Evolutionary conservation across 2,329 filamentous ascomycete genomes (phyloP), one percentile per base, ranked within the genome.

Genomic region (Scytalidium lignicola): DNA sequence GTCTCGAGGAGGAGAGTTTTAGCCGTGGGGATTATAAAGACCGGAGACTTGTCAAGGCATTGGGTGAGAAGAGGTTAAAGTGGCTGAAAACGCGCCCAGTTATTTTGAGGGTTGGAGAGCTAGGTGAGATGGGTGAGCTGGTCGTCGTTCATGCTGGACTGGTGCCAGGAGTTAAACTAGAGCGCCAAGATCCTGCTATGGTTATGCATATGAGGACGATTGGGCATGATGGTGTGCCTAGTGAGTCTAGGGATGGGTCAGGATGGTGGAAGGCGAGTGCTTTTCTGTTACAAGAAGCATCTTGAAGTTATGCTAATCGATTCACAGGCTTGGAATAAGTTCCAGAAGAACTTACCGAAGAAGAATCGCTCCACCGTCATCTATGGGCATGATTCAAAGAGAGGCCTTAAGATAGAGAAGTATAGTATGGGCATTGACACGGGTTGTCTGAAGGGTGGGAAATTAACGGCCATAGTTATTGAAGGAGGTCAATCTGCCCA

Each of bases 201-300:
- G 86, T 88, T 39, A 96, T 96, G 90, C 93, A 90, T 63, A 95
- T 99, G 88, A 83, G 90, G 49, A 88, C 83, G 6, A 62, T 67
- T 13, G 52, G 46, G 18, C 45, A 59, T 13, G 44, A 62, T 45
- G 61, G 59, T 2, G 49, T 61, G 7, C 59, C 61, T 0, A 65
- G 57, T 47, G 58, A 62, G 8, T 50, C 52, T 22, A 51, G 57
- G 41, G 49, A 58, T 3, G 63, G 63, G 1, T 54, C 26, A 20
- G 48, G 22, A 15, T 67, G 64, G 64, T 56, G 51, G 12, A 63
- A 67, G 59, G 63, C 65, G 55, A 37, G 32, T 46, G n/a, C 23
- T 26, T 10, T 26, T 26, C 10, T 10, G 23, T 10, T 26, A 5
- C 23, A 22, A 29, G 15, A 22, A 8, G 4, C 3, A 13, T 44